phyloP scores from a whole-genome alignment of 106 monocot species.

The Iris macrosiphon region DNA sequence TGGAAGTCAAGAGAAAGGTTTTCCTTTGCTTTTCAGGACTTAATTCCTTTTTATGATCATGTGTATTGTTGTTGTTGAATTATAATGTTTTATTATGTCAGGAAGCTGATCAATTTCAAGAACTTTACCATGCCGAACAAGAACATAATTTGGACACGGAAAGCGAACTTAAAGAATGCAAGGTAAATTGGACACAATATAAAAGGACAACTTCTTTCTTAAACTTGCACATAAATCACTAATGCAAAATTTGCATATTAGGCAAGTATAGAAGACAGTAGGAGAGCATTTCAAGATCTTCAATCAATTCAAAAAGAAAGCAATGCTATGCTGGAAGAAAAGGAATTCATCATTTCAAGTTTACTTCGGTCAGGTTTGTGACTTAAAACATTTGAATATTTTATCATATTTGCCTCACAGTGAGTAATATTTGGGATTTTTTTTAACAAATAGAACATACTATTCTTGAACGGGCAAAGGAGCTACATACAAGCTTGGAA shows the following conservation, averaged over 20 bases:
- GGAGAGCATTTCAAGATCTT: slow-evolving; percentile 29
- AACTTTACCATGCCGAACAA: slow-evolving; percentile 47
- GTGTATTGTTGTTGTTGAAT: not conserved
- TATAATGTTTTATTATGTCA: slow-evolving; percentile 13
- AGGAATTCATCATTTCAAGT: slow-evolving; percentile 59
- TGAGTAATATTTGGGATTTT: not conserved
- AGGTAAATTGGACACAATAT: slow-evolving; percentile 21
- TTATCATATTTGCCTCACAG: not conserved
- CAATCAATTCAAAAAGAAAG: slow-evolving; percentile 32
- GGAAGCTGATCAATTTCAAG: slow-evolving; percentile 49
- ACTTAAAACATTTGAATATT: not conserved
- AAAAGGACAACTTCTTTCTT: not conserved
- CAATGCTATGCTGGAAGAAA: slow-evolving; percentile 42
- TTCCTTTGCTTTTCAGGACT: not conserved
- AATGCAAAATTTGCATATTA: slow-evolving; percentile 10
- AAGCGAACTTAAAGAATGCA: slow-evolving; percentile 36
- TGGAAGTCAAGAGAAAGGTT: slow-evolving; percentile 39
- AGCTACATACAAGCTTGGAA: slow-evolving; percentile 34
- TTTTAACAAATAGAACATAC: slow-evolving; percentile 30
- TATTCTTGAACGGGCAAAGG: slow-evolving; percentile 46
- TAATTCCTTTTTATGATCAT: not conserved
- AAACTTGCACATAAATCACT: not conserved
- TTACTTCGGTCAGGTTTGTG: slow-evolving; percentile 39
- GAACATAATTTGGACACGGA: slow-evolving; percentile 40
- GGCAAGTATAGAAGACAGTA: slow-evolving; percentile 39